Conservation (phyloP, 2,329 filamentous ascomycete genomes). For the Epichloe sp. region DNA sequence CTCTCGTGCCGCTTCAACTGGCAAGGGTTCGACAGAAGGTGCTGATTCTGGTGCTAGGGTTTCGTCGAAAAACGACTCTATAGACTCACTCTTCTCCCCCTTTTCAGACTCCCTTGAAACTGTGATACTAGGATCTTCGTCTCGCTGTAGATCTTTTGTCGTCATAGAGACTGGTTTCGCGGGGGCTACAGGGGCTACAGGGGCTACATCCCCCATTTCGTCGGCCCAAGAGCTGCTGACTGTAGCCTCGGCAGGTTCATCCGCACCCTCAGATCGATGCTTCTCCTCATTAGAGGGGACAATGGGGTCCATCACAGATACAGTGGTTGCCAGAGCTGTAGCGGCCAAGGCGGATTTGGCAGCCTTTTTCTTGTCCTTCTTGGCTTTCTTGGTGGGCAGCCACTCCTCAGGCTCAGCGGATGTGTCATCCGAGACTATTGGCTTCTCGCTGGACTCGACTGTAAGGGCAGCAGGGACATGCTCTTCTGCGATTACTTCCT, state of each 20-base stretch:
- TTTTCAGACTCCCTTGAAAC: conserved; percentile 29
- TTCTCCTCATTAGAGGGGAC: not conserved
- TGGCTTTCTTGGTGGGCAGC: conserved; percentile 13
- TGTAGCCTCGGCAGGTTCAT: not conserved
- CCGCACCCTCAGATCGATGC: not conserved
- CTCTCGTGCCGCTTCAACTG: not conserved
- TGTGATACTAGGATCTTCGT: conserved; percentile 18
- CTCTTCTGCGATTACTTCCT: not conserved
- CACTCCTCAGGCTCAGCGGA: conserved; percentile 6
- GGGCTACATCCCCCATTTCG: conserved; percentile 4
- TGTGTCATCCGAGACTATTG: conserved; percentile 1
- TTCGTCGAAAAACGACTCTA: not conserved
- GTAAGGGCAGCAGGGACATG: not conserved
- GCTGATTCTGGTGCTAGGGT: not conserved
- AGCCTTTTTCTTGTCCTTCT: conserved; percentile 24
- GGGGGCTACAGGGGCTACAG: not conserved
- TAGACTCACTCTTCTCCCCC: conserved; percentile 17
- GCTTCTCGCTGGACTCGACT: not conserved
- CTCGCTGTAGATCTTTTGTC: not conserved
- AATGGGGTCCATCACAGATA: not conserved
- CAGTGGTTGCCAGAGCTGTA: conserved; percentile 4
- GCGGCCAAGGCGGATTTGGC: conserved; percentile 17
- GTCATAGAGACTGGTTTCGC: not conserved
- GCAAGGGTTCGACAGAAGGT: not conserved
- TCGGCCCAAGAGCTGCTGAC: conserved; percentile 8